Base-by-base conservation (phyloP, 345 rosid genomes). In the Arabis hirsuta region DNA sequence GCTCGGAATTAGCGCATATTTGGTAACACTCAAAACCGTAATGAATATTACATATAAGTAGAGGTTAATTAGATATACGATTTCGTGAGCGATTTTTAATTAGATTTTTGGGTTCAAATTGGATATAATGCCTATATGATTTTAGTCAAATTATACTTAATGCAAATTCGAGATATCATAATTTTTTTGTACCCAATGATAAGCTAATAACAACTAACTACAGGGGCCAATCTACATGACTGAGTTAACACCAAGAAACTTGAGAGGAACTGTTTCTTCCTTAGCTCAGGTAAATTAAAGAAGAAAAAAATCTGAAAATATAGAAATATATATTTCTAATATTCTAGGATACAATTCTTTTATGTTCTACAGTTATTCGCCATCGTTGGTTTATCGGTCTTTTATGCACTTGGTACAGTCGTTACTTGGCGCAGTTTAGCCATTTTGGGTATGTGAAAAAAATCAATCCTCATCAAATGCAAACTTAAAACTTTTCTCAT, bases 1-100 rank as follows among this genome's bases (percentile, higher is more conserved):
- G 12, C 73, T 90, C 69, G 98, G 96, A 46, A 67, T 90, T 2
- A 82, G 86, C 68, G 74, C 94, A 34, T 93, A 86, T 66, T 92
- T 86, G 92, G 97, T 89, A 36, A 36, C 41, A 36, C 41, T 36
- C 41, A 36, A 8, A 8, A 36, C 41, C 41, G 41, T 36, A 1
- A 90, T 78, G 83, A 19, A 72, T 47, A 29, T 16, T 7, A 36
- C 41, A 36, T 36, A 36, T 9, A 9, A 47, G 39, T 36, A 36
- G 39, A 36, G 6, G n/a, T 70, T 69, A 56, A 67, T 9, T 9
- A 36, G 3, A 1, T 36, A 8, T 26, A 38, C 24, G 27, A 16
- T 11, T 75, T 69, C 32, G 32, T 29, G 4, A 3, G 32, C 32
- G 20, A 7, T 22, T 2, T 27, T 27, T 27, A 27, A 27, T 1